Percentiles rank a stretch among this genome's conserved stretches.
Evolutionary conservation across 495 filamentous ascomycete genomes (phyloP).

Genomic region (Talaromyces adpressus): DNA sequence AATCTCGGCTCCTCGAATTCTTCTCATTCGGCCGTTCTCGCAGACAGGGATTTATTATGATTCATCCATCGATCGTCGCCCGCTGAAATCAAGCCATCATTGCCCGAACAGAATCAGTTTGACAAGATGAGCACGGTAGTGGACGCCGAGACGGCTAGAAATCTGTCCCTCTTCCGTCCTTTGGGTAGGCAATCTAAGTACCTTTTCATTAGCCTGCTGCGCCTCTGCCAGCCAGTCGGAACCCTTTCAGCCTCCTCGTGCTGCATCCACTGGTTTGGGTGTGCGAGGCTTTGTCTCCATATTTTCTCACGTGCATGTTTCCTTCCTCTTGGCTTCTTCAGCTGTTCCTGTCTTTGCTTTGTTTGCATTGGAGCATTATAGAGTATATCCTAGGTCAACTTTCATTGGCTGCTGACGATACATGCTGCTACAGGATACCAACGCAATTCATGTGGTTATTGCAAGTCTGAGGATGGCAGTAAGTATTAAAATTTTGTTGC

Average conservation of each 20-base stretch:
- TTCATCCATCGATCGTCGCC: conserved; percentile 1
- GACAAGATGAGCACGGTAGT: conserved; percentile 25
- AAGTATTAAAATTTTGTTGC: conserved; percentile 20
- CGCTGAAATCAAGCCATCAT: conserved; percentile 6
- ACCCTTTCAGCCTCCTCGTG: conserved; percentile 28
- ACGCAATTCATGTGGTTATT: conserved; percentile 48
- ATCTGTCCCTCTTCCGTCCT: conserved; percentile 42
- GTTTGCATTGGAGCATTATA: neutral
- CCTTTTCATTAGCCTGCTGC: no score
- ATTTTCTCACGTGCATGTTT: conserved; percentile 8
- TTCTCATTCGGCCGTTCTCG: neutral
- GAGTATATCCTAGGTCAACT: neutral
- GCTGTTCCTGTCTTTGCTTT: neutral
- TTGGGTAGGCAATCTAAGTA: conserved; percentile 27
- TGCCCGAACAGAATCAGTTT: no score
- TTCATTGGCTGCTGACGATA: neutral
- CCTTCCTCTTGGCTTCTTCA: neutral
- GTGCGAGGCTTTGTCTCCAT: conserved; percentile 10
- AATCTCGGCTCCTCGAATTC: neutral
- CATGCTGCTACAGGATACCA: conserved; percentile 35
- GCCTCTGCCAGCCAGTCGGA: conserved; percentile 32
- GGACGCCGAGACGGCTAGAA: conserved; percentile 40
- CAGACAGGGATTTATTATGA: conserved; percentile 1
- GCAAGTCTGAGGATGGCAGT: conserved; percentile 48
- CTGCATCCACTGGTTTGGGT: conserved; percentile 26